Evolutionary conservation across 1,284 basidiomycete species (phyloP).

Genomic region (Sphaerobolus stellatus): DNA sequence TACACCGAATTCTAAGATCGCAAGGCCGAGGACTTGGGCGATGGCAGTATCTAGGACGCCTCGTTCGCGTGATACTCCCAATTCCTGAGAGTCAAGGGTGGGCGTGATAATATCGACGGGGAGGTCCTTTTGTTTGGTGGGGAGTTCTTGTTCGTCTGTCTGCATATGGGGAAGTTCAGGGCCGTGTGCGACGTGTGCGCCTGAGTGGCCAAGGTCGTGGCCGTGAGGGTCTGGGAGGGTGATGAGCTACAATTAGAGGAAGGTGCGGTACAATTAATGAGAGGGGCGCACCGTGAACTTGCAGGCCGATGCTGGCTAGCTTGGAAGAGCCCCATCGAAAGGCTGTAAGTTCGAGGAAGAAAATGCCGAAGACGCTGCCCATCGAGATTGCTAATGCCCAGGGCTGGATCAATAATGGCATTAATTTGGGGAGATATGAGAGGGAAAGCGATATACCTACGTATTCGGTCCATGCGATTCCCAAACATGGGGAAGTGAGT

Average conservation of each 20-base stretch:
- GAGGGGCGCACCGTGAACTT: constrained; percentile 45
- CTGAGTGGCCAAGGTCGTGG: constrained; percentile 58
- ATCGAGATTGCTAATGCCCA: constrained; percentile 82
- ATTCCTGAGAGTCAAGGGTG: too few relatives aligned
- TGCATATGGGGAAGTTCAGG: too few relatives aligned
- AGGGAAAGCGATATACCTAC: constrained; percentile 42
- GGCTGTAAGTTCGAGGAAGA: constrained; percentile 82
- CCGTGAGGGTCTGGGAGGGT: constrained; percentile 59
- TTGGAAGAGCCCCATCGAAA: constrained; percentile 77
- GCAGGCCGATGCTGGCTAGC: constrained; percentile 53
- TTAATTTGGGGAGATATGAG: constrained; percentile 3
- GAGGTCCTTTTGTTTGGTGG: constrained; percentile 15
- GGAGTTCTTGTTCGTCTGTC: constrained; percentile 16
- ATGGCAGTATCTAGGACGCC: constrained; percentile 43
- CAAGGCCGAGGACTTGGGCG: constrained; percentile 83
- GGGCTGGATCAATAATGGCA: too few relatives aligned
- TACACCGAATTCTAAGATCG: constrained; percentile 91
- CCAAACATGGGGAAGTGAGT: constrained; percentile 72
- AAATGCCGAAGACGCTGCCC: constrained; percentile 78
- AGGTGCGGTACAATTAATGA: constrained; percentile 4
- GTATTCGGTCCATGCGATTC: constrained; percentile 69
- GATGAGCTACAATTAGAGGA: constrained; percentile 4
- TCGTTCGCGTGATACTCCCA: constrained; percentile 14
- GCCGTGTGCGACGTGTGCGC: constrained; percentile 69
- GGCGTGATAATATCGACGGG: too few relatives aligned